Base-by-base conservation (phyloP, 345 rosid species). In the Eucalyptus regnans region DNA sequence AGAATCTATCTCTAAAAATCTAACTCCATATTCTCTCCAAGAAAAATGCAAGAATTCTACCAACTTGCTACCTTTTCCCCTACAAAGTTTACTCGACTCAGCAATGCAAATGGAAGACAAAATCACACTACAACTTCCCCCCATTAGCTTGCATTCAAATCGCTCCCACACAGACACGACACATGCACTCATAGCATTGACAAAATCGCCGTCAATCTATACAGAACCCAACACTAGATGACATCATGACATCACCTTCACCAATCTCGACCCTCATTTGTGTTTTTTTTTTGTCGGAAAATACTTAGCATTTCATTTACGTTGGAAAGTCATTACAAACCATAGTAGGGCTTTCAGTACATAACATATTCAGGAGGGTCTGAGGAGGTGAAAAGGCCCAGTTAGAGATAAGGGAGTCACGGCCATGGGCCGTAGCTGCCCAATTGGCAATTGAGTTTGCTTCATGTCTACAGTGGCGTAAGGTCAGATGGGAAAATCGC, bases 151-250 rank as follows among this genome's bases (percentile, higher is more conserved):
- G 64, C 64, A 1, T 25, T 58, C n/a, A 58, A 58, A 58, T 58
- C 64, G 9, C n/a, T 58, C 64, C 64, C n/a, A 0, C 64, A 11
- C 64, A 58, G 64, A 12, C 64, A 58, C 0, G 64, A 58, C 14
- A 25, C 64, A 25, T 58, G 68, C 16, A 12, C 68, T 0, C 33
- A 62, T 27, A 5, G 14, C 33, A 60, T 60, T 27, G 68, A 62
- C 17, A 62, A 27, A 62, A 29, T 62, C 68, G 17, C 68, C 9
- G 0, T 12, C 31, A 62, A 0, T 27, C 29, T 62, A 62, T 29
- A 1, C 33, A 29, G 68, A 62, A 62, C 31, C 68, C 33, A 62
- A 29, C 16, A 25, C 31, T 62, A 62, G 68, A 62, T 12, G 68
- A 62, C 68, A 12, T 29, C 68, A 29, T 62, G 68, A 29, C 3